Percentiles rank a stretch among this genome's conserved stretches.
Conservation (phyloP, 2,329 filamentous ascomycete species). For the Colletotrichum acutatum region DNA sequence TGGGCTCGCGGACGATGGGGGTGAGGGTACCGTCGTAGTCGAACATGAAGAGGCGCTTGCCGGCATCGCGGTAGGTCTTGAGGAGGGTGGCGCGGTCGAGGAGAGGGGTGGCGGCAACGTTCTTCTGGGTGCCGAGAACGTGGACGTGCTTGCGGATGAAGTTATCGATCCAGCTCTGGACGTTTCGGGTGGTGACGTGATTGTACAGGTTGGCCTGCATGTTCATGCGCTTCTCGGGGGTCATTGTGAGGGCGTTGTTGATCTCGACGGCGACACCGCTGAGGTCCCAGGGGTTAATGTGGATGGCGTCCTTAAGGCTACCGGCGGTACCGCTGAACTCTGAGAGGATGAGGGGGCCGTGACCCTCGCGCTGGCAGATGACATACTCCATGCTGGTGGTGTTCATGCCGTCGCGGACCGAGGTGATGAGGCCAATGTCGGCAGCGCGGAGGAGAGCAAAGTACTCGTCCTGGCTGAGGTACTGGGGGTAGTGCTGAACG, state of each 20-base stretch:
- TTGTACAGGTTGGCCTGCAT: constrained; percentile 82
- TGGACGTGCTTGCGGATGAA: constrained; percentile 83
- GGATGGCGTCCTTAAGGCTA: constrained; percentile 85
- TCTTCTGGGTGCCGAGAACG: constrained; percentile 81
- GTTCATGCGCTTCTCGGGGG: constrained; percentile 68
- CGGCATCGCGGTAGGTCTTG: constrained; percentile 77
- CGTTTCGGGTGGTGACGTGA: constrained; percentile 86
- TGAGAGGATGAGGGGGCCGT: constrained; percentile 91
- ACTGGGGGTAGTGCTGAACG: constrained; percentile 95
- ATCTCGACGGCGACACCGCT: constrained; percentile 86
- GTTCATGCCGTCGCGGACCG: constrained; percentile 97
- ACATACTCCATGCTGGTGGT: constrained; percentile 96
- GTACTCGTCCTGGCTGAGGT: constrained; percentile 89
- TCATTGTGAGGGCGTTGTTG: constrained; percentile 83
- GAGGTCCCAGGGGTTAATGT: constrained; percentile 97
- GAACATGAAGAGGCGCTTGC: constrained; percentile 94
- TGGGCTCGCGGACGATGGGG: constrained; percentile 92
- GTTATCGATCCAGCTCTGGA: constrained; percentile 85
- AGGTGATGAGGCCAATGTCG: constrained; percentile 94
- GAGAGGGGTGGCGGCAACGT: constrained; percentile 80
- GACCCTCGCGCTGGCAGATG: constrained; percentile 86
- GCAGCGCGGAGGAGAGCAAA: constrained; percentile 91
- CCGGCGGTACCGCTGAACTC: constrained; percentile 96
- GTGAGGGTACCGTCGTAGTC: constrained; percentile 98
- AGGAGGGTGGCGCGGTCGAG: constrained; percentile 81